Conservation (phyloP, 2,329 filamentous ascomycete genomes). For the Chaetomiaceae sp. region DNA sequence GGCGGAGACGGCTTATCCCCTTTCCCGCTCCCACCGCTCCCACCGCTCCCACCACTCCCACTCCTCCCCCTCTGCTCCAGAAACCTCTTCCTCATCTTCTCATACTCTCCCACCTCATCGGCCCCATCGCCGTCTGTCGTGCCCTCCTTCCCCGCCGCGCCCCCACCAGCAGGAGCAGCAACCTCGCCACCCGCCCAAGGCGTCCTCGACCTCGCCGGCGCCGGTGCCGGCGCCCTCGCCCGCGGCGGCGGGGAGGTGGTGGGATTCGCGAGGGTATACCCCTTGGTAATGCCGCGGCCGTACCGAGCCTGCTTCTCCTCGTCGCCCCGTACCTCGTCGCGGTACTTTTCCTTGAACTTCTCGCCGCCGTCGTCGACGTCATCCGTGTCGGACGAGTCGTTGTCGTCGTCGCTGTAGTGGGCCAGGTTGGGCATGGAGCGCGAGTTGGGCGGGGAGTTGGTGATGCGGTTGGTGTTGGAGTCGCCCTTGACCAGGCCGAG, state of each 20-base stretch:
- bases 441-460: background rate
- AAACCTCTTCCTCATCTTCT: conserved; percentile 5
- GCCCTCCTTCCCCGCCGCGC: background rate
- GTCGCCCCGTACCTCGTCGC: too few relatives aligned
- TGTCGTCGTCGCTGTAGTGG: background rate
- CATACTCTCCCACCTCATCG: background rate
- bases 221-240: conserved; percentile 20
- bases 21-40: background rate
- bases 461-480: conserved; percentile 49
- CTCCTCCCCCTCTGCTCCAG: background rate
- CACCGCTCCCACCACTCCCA: background rate
- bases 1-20: background rate
- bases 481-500: conserved; percentile 79
- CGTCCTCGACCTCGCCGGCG: background rate
- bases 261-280: conserved; percentile 4
- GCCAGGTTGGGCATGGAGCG: background rate
- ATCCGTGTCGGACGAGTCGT: conserved; percentile 34
- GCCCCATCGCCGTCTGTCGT: background rate
- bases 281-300: conserved; percentile 40
- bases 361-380: conserved; percentile 20
- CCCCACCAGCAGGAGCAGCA: background rate
- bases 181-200: background rate
- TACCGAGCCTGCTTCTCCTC: conserved; percentile 34
- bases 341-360: conserved; percentile 27
- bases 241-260: too few relatives aligned